Percentiles rank a stretch among this genome's conserved stretches.
Evolutionary conservation across 805 yeast genomes (phyloP).

Genomic region (Starmerella bacillaris): DNA sequence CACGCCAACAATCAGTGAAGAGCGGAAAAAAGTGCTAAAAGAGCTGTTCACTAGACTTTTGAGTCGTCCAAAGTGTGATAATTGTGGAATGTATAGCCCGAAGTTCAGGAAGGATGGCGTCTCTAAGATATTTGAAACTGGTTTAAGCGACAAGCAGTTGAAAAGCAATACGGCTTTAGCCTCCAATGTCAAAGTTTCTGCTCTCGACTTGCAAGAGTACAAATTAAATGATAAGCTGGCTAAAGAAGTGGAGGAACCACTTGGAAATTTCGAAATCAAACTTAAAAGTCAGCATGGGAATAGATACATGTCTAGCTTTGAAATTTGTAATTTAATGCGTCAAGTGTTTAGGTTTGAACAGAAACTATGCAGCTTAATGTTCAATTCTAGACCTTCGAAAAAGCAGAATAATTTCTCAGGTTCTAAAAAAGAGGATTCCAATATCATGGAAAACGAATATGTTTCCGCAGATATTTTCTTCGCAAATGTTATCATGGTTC

Average conservation of each 20-base stretch:
- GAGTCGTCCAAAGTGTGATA: conserved; percentile 75
- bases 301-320: conserved; percentile 74
- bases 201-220: conserved; percentile 8
- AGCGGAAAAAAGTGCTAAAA: conserved; percentile 53
- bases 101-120: conserved; percentile 87
- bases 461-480: conserved; percentile 70
- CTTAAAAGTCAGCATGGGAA: conserved; percentile 47
- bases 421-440: too few relatives aligned
- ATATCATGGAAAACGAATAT: too few relatives aligned
- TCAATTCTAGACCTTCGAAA: conserved; percentile 67
- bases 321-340: conserved; percentile 61
- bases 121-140: conserved; percentile 76
- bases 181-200: conserved; percentile 21
- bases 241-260: conserved; percentile 23
- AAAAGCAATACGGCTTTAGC: conserved; percentile 59
- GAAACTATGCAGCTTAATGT: conserved; percentile 46
- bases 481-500: conserved; percentile 73
- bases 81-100: conserved; percentile 92
- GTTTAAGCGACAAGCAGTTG: conserved; percentile 64
- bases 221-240: conserved; percentile 19
- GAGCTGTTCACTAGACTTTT: conserved; percentile 59
- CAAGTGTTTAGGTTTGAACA: conserved; percentile 62
- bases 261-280: conserved; percentile 21
- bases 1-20: conserved; percentile 75
- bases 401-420: too few relatives aligned